Evolutionary conservation across 306 rosid species (phyloP), one percentile per base, ranked within the genome.

Genomic region (Medicago lupulina): DNA sequence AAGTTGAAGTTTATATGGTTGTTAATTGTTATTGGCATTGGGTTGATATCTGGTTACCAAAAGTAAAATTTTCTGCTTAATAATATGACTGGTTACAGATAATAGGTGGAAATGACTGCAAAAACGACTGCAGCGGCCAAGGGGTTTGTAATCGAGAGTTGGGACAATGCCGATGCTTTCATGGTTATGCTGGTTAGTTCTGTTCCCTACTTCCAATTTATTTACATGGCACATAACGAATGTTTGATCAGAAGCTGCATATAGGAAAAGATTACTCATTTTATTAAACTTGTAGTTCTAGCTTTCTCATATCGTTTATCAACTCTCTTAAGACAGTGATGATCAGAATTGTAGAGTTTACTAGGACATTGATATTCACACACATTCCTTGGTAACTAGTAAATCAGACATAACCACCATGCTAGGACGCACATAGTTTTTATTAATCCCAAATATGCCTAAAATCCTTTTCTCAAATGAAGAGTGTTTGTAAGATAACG

Each of bases 161-260:
- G 75, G 97, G 99, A 49, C 88, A 83, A 61, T 95, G 99, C 49
- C 87, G 88, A 72, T 95, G 99, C 86, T 95, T 89, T 80, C 99
- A 89, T 83, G 99, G 99, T 80, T 90, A 80, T 74, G 53, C 79
- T 59, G 97, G 97, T 95, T 62, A 74, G 96, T 87, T 67, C 15
- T 71, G 67, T 70, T 63, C 25, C 71, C 43, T 70, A 18, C 61
- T 46, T 64, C 62, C 19, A 15, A 49, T 38, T 40, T 28, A 59
- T 66, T 41, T 21, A 14, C 43, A 39, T 31, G 61, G 75, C 70
- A 18, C 31, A 59, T 23, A 66, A 28, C 4, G 31, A 28, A 46
- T 64, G 23, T 8, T 67, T 54, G 44, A 36, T 23, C 55, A 53
- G 78, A 75, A 78, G 72, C 43, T 34, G 60, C 39, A 59, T 40